Base-by-base conservation (phyloP, 2,329 filamentous ascomycete genomes). In the Beauveria scarabaeidicola region DNA sequence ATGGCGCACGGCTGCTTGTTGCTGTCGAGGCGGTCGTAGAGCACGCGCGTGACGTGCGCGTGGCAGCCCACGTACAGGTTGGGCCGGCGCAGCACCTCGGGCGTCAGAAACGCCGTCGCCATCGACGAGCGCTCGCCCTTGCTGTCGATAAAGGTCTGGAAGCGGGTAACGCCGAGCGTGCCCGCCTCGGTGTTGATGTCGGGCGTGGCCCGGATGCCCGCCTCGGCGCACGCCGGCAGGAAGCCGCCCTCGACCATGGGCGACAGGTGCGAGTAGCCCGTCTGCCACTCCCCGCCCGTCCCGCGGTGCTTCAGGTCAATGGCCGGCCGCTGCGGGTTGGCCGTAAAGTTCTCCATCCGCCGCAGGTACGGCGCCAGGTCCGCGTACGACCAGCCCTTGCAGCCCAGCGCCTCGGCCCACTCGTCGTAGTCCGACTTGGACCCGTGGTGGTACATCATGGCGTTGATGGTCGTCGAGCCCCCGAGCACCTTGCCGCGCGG, bases 391-490 rank as follows among this genome's bases (percentile, higher is more conserved):
- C 64, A 66, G 38, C 62, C 63, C 36, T 50, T 36, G 62, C 64
- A 66, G 23, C 64, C 64, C 17, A 59, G 51, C 10, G 58, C 43
- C 2, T 54, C 57, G 23, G 47, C 58, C 64, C 64, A 64, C 41
- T 66, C 63, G 53, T 66, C 60, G 52, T 64, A 64, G 53, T 66
- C 64, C 4, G 63, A 66, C 15, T 61, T 54, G 36, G 62, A 61
- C 48, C 63, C 63, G 54, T 65, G 63, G 52, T 66, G 64, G 41
- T 64, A 65, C 51, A 64, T 66, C 63, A 68, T 67, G 58, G 66
- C 64, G 52, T 68, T 68, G 44, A 68, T 62, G 17, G 61, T 64
- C 0, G 64, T 62, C 11, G 60, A 65, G 29, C 66, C 66, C 10
- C 66, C 66, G 7, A 66, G 61, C 44, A 68, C 61, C 11, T 62